A percentile compares a stretch with the other conserved stretches of the same genome.
Evolutionary conservation across 192 early-diverging fungal species (phyloP).

Genomic region (Backusella sp.): DNA sequence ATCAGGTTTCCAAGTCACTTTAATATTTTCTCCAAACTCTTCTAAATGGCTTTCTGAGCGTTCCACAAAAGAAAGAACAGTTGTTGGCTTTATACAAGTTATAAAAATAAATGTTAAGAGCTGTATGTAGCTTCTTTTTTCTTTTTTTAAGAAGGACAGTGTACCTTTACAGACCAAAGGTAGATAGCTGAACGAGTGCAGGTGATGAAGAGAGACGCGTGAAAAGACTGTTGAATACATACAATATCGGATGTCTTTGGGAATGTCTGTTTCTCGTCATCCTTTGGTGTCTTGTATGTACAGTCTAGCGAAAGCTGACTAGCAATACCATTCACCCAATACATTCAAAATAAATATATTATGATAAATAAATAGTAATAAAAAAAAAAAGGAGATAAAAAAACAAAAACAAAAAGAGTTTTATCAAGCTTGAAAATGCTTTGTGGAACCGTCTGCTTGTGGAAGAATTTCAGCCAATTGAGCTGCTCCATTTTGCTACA

Average conservation of each 20-base stretch:
- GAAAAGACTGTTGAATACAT: constrained; percentile 42
- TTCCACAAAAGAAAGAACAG: constrained; percentile 60
- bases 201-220: constrained; percentile 59
- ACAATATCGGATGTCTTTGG: constrained; percentile 42
- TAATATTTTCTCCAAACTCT: constrained; percentile 73
- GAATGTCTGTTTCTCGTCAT: constrained; percentile 26
- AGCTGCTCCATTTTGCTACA: no score
- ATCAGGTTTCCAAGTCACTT: constrained; percentile 76
- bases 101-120: neutral
- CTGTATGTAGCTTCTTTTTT: neutral
- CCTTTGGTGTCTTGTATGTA: constrained; percentile 14
- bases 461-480: neutral
- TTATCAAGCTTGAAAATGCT: neutral
- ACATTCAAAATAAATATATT: constrained; percentile 20
- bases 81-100: constrained; percentile 54
- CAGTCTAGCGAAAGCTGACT: constrained; percentile 25
- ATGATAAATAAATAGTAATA: neutral
- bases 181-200: constrained; percentile 60
- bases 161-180: constrained; percentile 67
- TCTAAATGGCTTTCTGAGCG: constrained; percentile 61
- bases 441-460: neutral
- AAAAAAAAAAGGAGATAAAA: neutral
- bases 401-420: neutral
- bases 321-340: constrained; percentile 37
- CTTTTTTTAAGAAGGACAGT: neutral